These are phyloP conservation scores for Cyberlindnera bimundalis DNA, from an alignment of 805 yeast genomes.

Conservation along the genomic window DNA sequence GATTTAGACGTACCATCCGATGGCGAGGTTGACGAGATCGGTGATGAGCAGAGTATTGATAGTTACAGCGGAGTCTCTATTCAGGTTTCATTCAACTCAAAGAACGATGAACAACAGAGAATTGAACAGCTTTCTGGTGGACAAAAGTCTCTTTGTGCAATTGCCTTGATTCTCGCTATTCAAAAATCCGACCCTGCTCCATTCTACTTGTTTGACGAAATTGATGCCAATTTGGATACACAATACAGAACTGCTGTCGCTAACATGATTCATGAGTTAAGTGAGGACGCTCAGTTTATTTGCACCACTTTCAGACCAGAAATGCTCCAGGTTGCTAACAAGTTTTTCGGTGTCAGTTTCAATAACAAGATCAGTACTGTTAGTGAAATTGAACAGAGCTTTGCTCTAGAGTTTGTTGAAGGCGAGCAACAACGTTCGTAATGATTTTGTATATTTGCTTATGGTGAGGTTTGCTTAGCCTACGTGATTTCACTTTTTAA, in stretches of 20 bases:
- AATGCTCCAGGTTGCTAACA: conserved; percentile 81
- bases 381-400: conserved; percentile 61
- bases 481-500: too few species aligned
- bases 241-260: conserved; percentile 91
- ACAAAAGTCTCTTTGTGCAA: conserved; percentile 94
- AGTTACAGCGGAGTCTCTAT: conserved; percentile 80
- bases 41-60: conserved; percentile 32
- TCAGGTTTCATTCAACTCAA: conserved; percentile 84
- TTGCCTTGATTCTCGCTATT: conserved; percentile 88
- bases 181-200: conserved; percentile 97
- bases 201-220: conserved; percentile 92
- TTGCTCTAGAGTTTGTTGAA: conserved; percentile 82
- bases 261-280: conserved; percentile 58
- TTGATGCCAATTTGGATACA: conserved; percentile 92
- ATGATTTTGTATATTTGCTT: not conserved
- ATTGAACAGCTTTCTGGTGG: conserved; percentile 96
- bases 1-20: conserved; percentile 25
- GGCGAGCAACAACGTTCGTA: conserved; percentile 42
- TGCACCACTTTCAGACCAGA: conserved; percentile 97
- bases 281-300: conserved; percentile 79
- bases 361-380: conserved; percentile 79
- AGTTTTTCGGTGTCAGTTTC: conserved; percentile 83
- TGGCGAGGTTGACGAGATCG: conserved; percentile 23
- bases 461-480: too few species aligned
- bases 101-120: conserved; percentile 77